A percentile compares a stretch with the other conserved stretches of the same genome.
Evolutionary conservation across 2,329 filamentous ascomycete genomes (phyloP).

Genomic region (Dactylonectria macrodidyma): DNA sequence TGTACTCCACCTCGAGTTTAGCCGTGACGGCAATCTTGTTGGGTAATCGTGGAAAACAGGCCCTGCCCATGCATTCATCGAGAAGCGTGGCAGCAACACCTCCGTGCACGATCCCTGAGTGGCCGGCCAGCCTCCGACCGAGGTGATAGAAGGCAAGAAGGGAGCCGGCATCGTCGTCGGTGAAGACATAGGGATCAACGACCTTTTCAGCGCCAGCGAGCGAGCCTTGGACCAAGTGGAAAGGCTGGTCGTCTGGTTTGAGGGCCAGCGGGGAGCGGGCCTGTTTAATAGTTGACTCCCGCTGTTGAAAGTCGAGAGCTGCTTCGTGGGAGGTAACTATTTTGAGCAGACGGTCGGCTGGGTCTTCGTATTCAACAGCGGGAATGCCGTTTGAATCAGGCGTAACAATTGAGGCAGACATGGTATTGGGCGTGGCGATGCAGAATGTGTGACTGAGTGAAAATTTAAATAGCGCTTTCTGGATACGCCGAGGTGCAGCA

Average conservation of each 20-base stretch:
- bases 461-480: not conserved
- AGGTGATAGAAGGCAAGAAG: constrained; percentile 25
- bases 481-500: not conserved
- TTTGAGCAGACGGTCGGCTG: not conserved
- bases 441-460: not conserved
- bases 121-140: constrained; percentile 31
- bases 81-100: constrained; percentile 39
- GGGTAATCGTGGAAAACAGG: constrained; percentile 24
- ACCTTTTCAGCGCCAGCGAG: constrained; percentile 9
- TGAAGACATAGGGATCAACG: constrained; percentile 16
- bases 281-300: not conserved
- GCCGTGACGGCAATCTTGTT: constrained; percentile 39
- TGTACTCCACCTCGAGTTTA: constrained; percentile 38
- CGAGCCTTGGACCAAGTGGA: not conserved
- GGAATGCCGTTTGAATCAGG: not conserved
- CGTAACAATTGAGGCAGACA: not conserved
- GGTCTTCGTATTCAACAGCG: not conserved
- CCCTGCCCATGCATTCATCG: constrained; percentile 40
- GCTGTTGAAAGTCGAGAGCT: constrained; percentile 12
- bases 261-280: constrained; percentile 6
- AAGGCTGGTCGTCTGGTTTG: constrained; percentile 3
- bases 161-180: constrained; percentile 18
- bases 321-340: constrained; percentile 1
- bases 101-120: constrained; percentile 39
- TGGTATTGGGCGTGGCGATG: not conserved